Evolutionary conservation across 371 early-diverging fungal genomes (phyloP).

Genomic region (Rhizopus arrhizus): DNA sequence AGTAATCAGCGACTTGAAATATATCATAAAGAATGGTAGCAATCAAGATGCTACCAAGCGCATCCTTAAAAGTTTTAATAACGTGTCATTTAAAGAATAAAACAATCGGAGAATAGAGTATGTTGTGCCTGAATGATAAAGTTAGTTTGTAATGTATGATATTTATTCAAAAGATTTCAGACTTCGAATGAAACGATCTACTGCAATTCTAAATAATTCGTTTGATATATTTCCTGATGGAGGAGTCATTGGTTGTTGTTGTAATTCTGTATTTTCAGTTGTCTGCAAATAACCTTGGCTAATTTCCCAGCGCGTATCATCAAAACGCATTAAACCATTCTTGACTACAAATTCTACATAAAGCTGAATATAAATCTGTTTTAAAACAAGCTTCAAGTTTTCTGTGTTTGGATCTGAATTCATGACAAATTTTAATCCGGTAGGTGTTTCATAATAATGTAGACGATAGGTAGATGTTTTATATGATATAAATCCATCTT

Average conservation of each 20-base stretch:
- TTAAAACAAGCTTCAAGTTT: constrained; percentile 69
- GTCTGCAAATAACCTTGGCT: constrained; percentile 40
- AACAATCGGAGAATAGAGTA: too few species aligned
- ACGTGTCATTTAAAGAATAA: too few species aligned
- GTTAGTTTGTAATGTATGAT: too few species aligned
- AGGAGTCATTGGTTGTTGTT: constrained; percentile 11
- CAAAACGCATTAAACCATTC: constrained; percentile 69
- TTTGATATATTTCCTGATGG: constrained; percentile 67
- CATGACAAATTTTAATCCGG: constrained; percentile 86
- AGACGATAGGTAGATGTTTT: constrained; percentile 83
- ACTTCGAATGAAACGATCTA: constrained; percentile 69
- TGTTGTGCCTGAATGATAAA: too few species aligned
- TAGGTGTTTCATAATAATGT: constrained; percentile 87
- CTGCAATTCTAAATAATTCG: constrained; percentile 69
- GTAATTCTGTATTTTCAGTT: constrained; percentile 7
- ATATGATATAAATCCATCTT: constrained; percentile 79
- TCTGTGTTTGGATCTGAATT: constrained; percentile 78
- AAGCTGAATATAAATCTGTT: constrained; percentile 80
- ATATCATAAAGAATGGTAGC: constrained; percentile 5
- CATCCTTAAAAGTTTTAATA: constrained; percentile 16
- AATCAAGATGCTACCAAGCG: constrained; percentile 3
- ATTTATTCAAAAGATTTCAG: constrained; percentile 64
- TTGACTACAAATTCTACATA: constrained; percentile 92
- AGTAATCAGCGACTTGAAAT: constrained; percentile 20
- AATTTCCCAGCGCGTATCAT: constrained; percentile 58